A percentile compares a stretch with the other conserved stretches of the same genome.
These are phyloP conservation scores for Penicillium canescens DNA, from an alignment of 495 filamentous ascomycete genomes.

Conservation along the genomic window DNA sequence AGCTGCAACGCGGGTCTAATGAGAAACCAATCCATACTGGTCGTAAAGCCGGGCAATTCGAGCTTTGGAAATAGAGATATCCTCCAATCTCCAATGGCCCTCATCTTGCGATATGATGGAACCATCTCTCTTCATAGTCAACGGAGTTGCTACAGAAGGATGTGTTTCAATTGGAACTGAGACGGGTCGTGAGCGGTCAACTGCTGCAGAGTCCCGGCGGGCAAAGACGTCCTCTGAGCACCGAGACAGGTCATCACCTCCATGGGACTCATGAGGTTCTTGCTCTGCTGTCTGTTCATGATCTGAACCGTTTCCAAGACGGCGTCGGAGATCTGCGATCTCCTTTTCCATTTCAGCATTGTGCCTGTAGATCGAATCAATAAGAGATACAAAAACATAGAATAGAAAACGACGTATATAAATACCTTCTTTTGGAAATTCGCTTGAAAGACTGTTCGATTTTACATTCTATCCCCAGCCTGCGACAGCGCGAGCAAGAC, in stretches of 20 bases:
- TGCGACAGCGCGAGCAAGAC: constrained; percentile 49
- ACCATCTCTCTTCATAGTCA: constrained; percentile 39
- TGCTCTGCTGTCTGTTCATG: constrained; percentile 15
- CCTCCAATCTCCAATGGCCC: constrained; percentile 43
- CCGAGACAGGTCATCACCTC: constrained; percentile 38
- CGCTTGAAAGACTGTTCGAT: constrained; percentile 49
- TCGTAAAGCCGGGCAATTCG: constrained; percentile 45
- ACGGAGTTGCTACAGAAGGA: constrained; percentile 37
- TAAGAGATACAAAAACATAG: constrained; percentile 2
- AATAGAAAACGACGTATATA: neutral
- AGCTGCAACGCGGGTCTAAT: neutral
- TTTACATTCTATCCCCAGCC: constrained; percentile 50
- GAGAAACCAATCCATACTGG: constrained; percentile 29
- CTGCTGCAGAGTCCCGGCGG: constrained; percentile 31
- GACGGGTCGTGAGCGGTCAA: constrained; percentile 33
- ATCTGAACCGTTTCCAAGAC: constrained; percentile 36
- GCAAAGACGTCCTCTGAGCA: constrained; percentile 42
- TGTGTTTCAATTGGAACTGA: constrained; percentile 40
- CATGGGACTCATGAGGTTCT: constrained; percentile 29
- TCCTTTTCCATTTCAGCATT: constrained; percentile 54
- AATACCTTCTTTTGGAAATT: constrained; percentile 49
- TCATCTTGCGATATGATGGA: constrained; percentile 46
- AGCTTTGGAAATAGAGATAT: constrained; percentile 38
- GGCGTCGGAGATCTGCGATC: constrained; percentile 48
- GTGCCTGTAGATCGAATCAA: constrained; percentile 29